Conservation (phyloP, 2,329 filamentous ascomycete species). For the Phyllosticta citrichinensis region DNA sequence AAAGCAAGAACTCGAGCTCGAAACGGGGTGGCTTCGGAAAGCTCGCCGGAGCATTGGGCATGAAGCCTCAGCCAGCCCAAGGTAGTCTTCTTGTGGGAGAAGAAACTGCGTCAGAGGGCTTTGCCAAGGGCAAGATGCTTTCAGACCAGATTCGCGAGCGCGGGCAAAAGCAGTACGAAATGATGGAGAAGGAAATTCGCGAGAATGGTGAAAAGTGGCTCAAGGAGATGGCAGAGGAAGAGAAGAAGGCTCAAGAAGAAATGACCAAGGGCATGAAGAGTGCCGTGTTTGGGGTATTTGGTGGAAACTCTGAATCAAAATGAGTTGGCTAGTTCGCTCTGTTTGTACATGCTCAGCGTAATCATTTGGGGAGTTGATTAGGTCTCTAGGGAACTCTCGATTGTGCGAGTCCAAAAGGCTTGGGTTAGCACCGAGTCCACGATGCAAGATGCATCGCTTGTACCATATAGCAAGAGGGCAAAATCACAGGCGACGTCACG, state of each 20-base stretch:
- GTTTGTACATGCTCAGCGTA: neutral
- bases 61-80: constrained; percentile 46
- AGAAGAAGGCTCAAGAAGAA: constrained; percentile 84
- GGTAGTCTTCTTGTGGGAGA: constrained; percentile 49
- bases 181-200: constrained; percentile 80
- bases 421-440: neutral
- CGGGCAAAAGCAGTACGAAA: constrained; percentile 80
- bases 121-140: constrained; percentile 91
- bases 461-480: neutral
- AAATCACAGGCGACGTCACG: neutral
- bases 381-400: neutral
- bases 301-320: neutral
- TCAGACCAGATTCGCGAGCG: constrained; percentile 89
- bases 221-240: constrained; percentile 79
- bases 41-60: constrained; percentile 62
- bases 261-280: constrained; percentile 88
- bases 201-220: constrained; percentile 94
- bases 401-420: neutral
- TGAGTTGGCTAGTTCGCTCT: neutral
- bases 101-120: constrained; percentile 57
- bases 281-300: constrained; percentile 53
- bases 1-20: constrained; percentile 54
- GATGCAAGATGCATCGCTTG: neutral
- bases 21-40: constrained; percentile 55
- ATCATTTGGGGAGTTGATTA: neutral